Evolutionary conservation across 1,139 yeast species (phyloP), one percentile per base, ranked within the genome.

Genomic region (Candida sp.): DNA sequence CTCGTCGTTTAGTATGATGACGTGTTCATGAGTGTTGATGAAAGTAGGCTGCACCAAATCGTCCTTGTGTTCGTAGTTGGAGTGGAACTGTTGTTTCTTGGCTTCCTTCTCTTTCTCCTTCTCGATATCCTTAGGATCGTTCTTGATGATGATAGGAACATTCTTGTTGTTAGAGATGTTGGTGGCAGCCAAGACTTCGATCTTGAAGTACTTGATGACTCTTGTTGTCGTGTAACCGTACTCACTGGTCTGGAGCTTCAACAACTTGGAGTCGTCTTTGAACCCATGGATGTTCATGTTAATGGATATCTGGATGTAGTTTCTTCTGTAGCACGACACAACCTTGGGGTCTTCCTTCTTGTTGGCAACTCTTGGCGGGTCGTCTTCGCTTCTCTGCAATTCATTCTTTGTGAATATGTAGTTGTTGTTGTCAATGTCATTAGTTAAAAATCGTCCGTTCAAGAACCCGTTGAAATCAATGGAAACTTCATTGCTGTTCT

Each of bases 241-340:
- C 48, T 69, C 78, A 51, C 66, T 69, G 17, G 72, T 70, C 55
- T 68, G 71, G 34, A 73, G 59, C 46, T 69, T 65, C 44, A 73
- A 63, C 28, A 73, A 58, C 49, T 70, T 72, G 12, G 63, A 56
- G 23, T 63, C 65, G 25, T 61, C 56, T 33, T 60, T 58, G 46
- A 72, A 64, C 1, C 77, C 77, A 5, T 64, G 61, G 34, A 77
- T 60, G 47, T 69, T 71, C 65, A 77, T 61, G 54, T 72, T 70
- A 49, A 76, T 53, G 12, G 70, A 63, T 9, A 76, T 59, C 54
- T 75, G 81, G 49, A 78, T 73, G 56, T 67, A 75, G 56, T 78
- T 78, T 52, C 83, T 61, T 52, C 83, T 63, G 60, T 78, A 78
- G 57, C 82, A 78, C 11, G 79, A 73, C 28, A 78, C 70, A 23